Evolutionary conservation across 1,284 basidiomycete genomes (phyloP).

Genomic region (Volvariella volvacea): DNA sequence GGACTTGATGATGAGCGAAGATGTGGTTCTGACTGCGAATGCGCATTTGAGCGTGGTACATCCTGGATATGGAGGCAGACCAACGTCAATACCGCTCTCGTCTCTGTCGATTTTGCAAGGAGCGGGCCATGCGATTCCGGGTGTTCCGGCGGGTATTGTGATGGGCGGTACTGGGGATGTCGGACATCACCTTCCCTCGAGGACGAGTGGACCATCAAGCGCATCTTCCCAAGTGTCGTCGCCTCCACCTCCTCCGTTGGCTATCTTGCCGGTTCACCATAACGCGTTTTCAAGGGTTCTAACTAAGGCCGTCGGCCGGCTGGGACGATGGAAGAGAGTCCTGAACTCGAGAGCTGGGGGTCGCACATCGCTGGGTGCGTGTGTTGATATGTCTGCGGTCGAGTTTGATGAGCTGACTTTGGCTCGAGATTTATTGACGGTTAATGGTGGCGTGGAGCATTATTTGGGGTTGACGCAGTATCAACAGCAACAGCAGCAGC

Average conservation of each 20-base stretch:
- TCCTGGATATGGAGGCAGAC: conserved; percentile 26
- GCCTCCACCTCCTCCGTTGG: conserved; percentile 28
- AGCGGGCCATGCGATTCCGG: conserved; percentile 30
- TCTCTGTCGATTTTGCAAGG: conserved; percentile 37
- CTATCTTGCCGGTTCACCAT: conserved; percentile 35
- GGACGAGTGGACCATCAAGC: not conserved
- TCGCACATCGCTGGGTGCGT: conserved; percentile 33
- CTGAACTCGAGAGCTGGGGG: conserved; percentile 45
- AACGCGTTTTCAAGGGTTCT: conserved; percentile 68
- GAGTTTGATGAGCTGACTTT: conserved; percentile 43
- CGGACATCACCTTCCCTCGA: not conserved
- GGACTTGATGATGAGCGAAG: conserved; percentile 16
- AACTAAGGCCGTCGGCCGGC: conserved; percentile 73
- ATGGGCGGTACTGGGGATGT: not conserved
- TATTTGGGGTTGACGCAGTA: conserved; percentile 55
- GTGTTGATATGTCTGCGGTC: conserved; percentile 57
- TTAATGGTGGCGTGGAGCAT: conserved; percentile 58
- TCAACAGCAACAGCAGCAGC: conserved; percentile 12
- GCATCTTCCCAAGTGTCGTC: conserved; percentile 21
- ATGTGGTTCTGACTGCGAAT: conserved; percentile 25
- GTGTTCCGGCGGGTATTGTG: not conserved
- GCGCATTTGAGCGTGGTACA: conserved; percentile 35
- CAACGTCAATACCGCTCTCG: conserved; percentile 40
- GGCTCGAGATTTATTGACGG: conserved; percentile 49
- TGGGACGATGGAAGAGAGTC: conserved; percentile 78